phyloP scores from a whole-genome alignment of 768 basidiomycete genomes.

The Mycena latifolia region DNA sequence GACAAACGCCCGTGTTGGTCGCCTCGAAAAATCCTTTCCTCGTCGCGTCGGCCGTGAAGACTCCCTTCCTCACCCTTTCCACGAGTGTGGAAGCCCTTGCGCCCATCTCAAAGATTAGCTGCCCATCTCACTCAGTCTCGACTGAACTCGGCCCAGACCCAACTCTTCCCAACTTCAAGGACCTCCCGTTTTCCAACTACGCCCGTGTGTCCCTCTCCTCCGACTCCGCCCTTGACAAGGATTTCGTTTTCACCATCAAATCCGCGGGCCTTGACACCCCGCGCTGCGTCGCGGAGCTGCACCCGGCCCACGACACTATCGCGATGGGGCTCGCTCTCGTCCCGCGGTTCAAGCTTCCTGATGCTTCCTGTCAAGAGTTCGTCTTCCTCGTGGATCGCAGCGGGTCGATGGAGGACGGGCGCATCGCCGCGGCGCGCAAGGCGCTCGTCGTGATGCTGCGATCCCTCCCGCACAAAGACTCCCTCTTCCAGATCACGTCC shows the following conservation, averaged over 20 bases:
- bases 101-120: conserved; percentile 31
- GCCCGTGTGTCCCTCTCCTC: conserved; percentile 22
- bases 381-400: conserved; percentile 62
- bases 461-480: conserved; percentile 48
- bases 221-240: conserved; percentile 41
- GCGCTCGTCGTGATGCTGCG: conserved; percentile 55
- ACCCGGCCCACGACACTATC: conserved; percentile 37
- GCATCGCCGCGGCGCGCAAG: conserved; percentile 51
- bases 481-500: conserved; percentile 57
- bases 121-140: conserved; percentile 32
- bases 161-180: conserved; percentile 23
- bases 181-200: conserved; percentile 32
- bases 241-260: conserved; percentile 56
- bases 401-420: conserved; percentile 49
- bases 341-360: conserved; percentile 53
- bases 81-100: conserved; percentile 27
- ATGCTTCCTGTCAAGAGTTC: conserved; percentile 55
- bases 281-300: conserved; percentile 54
- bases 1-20: not conserved
- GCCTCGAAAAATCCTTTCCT: not conserved
- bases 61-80: conserved; percentile 20
- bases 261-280: conserved; percentile 55
- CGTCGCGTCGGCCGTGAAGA: conserved; percentile 4
- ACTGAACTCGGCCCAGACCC: conserved; percentile 36
- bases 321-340: conserved; percentile 57